Percentiles rank a stretch among this genome's conserved stretches.
Evolutionary conservation across 805 yeast genomes (phyloP).

Genomic region (Isabelozyma pseudorhagii): DNA sequence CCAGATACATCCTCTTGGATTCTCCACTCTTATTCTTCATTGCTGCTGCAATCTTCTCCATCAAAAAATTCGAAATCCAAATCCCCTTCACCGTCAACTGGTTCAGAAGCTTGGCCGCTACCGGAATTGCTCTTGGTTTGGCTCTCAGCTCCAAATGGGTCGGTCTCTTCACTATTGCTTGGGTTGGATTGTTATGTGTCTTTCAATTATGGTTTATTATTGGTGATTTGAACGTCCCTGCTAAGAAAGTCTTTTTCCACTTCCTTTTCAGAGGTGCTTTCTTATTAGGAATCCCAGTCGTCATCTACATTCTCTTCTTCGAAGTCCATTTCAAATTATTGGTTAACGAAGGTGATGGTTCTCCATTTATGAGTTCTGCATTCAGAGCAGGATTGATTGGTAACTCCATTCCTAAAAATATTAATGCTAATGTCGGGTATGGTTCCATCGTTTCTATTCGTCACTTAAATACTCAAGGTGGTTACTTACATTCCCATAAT

Average conservation of each 20-base stretch:
- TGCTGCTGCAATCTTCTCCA: slow-evolving; percentile 64
- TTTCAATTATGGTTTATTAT: slow-evolving; percentile 66
- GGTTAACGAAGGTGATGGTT: slow-evolving; percentile 64
- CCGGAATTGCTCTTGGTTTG: slow-evolving; percentile 69
- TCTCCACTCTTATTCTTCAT: slow-evolving; percentile 76
- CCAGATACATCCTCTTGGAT: slow-evolving; percentile 72
- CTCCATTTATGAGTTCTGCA: slow-evolving; percentile 68
- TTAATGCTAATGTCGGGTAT: slow-evolving; percentile 67
- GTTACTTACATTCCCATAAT: slow-evolving; percentile 79
- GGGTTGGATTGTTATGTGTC: slow-evolving; percentile 65
- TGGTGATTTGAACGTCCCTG: slow-evolving; percentile 62
- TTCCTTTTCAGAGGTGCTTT: slow-evolving; percentile 48
- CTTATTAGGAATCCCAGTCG: slow-evolving; percentile 56
- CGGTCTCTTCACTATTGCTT: slow-evolving; percentile 74
- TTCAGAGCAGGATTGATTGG: slow-evolving; percentile 64
- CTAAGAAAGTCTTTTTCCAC: slow-evolving; percentile 44
- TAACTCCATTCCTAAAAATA: slow-evolving; percentile 55
- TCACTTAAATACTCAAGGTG: slow-evolving; percentile 71
- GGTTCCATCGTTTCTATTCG: slow-evolving; percentile 66
- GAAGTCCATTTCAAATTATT: slow-evolving; percentile 61
- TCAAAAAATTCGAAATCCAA: slow-evolving; percentile 63
- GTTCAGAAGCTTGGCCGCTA: slow-evolving; percentile 57
- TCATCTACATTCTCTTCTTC: slow-evolving; percentile 57
- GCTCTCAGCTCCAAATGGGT: slow-evolving; percentile 82
- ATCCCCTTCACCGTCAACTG: slow-evolving; percentile 58